Conservation (phyloP, 2,329 filamentous ascomycete genomes). For the Dactylellina drechsleri region DNA sequence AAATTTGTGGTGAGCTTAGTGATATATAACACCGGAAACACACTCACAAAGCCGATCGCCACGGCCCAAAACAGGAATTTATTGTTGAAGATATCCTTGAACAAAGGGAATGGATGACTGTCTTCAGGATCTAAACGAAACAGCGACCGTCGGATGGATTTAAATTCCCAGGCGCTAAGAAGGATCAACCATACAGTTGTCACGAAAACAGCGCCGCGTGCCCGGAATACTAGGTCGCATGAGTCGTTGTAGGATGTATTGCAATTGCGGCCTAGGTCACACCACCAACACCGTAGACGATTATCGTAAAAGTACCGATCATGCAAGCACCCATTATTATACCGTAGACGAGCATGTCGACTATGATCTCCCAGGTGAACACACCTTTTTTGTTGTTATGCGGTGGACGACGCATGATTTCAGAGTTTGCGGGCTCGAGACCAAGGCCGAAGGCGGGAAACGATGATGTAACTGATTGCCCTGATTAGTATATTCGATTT, state of each 20-base stretch:
- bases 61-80: conserved; percentile 74
- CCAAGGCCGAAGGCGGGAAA: conserved; percentile 89
- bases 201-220: conserved; percentile 77
- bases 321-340: conserved; percentile 68
- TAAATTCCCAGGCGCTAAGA: conserved; percentile 77
- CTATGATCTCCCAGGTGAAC: conserved; percentile 79
- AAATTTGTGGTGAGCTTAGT: conserved; percentile 73
- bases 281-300: conserved; percentile 70
- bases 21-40: conserved; percentile 74
- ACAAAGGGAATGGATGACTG: conserved; percentile 72
- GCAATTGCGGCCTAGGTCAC: conserved; percentile 64
- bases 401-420: conserved; percentile 83
- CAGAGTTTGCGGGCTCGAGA: conserved; percentile 77
- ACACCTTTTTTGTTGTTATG: conserved; percentile 76
- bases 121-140: conserved; percentile 76
- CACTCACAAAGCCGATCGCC: conserved; percentile 69
- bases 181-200: conserved; percentile 80
- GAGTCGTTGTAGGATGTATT: conserved; percentile 68
- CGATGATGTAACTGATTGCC: conserved; percentile 71
- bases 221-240: conserved; percentile 75
- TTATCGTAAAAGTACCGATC: conserved; percentile 73
- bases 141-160: conserved; percentile 74
- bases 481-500: neutral
- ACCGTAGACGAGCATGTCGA: conserved; percentile 84
- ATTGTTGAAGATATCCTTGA: conserved; percentile 75